Conservation (phyloP, 495 filamentous ascomycete species). For the Paragyromitra xinjiangensis region DNA sequence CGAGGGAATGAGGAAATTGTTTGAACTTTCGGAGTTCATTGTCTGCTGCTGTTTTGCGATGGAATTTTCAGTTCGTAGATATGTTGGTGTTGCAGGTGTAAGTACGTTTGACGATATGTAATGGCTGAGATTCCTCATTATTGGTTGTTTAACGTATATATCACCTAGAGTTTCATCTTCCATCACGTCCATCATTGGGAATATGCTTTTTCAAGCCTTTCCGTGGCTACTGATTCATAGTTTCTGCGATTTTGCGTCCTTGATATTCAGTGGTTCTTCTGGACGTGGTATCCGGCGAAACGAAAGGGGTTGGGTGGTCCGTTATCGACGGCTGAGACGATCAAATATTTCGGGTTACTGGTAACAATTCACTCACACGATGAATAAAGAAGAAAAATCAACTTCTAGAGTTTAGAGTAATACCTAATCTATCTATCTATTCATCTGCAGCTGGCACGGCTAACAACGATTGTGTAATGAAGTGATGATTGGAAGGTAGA, state of each 20-base stretch:
- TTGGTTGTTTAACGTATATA: not conserved
- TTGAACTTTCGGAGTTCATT: not conserved
- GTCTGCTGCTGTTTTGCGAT: not conserved
- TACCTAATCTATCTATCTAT: not conserved
- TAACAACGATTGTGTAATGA: not conserved
- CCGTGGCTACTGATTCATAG: not conserved
- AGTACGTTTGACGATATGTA: not conserved
- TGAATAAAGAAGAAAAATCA: not conserved
- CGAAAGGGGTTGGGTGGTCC: not conserved
- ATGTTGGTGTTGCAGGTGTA: not conserved
- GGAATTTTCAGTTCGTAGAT: not conserved
- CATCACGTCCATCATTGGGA: not conserved
- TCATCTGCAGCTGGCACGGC: too few relatives aligned
- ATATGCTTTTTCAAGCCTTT: not conserved
- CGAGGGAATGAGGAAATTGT: not conserved
- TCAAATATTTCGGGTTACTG: not conserved
- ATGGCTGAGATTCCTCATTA: not conserved
- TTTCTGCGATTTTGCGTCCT: not conserved
- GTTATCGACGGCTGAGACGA: not conserved
- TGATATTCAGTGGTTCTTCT: not conserved
- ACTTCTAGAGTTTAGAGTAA: not conserved
- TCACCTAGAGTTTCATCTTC: not conserved
- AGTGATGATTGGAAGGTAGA: not conserved
- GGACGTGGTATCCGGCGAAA: not conserved
- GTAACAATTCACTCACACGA: not conserved